Base-by-base conservation (phyloP, 768 basidiomycete species). In the Termitomyces titanicus region DNA sequence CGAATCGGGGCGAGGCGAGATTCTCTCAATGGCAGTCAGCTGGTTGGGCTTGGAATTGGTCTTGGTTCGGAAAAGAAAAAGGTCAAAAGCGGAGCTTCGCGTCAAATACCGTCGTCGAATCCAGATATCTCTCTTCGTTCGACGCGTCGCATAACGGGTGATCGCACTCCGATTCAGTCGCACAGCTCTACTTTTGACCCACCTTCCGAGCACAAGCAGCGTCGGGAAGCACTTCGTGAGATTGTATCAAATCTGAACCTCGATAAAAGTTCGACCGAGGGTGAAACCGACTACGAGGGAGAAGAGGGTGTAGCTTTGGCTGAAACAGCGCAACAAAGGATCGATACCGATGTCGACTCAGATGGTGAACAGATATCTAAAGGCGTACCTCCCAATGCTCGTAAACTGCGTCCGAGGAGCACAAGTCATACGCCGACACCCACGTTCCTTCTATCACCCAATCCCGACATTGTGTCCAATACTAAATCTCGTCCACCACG, bases 211-310 rank as follows among this genome's bases (percentile, higher is more conserved):
- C 56, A 67, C 34, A 56, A 59, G 15, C 60, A 66, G 40, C 70
- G 72, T n/a, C 69, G 67, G 25, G 69, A 67, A 44, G 74, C 72
- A 5, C 65, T 78, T 8, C 51, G 73, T 15, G 70, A 71, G 0
- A 66, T 77, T 2, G 71, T 78, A 3, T 64, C 69, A 40, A 70
- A 66, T n/a, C 61, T 71, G n/a, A 54, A 64, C 5, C 33, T 59
- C 24, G 59, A 55, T 11, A 27, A 45, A 3, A 35, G 54, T 34
- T 33, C 43, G 40, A 43, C 40, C 18, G 61, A 57, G 37, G 56
- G 51, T 13, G 69, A 68, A 51, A 71, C 67, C 52, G 72, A 74
- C 22, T 71, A 72, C 55, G 54, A 48, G 20, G 70, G 67, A 5
- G 69, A 68, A 54, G 66, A 72, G 37, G 74, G 72, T 3, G 55